Evolutionary conservation across 768 basidiomycete species (phyloP).

Genomic region (Terana coerulea): DNA sequence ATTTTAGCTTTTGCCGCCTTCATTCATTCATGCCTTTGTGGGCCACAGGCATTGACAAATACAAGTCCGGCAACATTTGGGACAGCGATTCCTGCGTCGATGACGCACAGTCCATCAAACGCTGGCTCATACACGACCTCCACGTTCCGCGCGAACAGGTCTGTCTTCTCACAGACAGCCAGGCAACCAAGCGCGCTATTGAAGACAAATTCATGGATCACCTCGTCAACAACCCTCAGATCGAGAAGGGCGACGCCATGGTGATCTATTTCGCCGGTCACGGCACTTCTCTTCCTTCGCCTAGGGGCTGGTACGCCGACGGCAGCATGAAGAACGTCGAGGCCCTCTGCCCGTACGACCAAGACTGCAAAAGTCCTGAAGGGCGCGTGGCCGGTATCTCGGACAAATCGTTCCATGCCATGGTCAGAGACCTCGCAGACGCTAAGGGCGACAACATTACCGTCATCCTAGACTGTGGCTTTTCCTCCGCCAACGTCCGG

Average conservation of each 20-base stretch:
- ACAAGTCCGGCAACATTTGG: slow-evolving; percentile 59
- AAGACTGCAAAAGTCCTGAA: slow-evolving; percentile 45
- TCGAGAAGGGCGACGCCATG: slow-evolving; percentile 60
- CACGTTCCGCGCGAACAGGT: slow-evolving; percentile 58
- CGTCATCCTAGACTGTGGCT: slow-evolving; percentile 63
- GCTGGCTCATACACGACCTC: slow-evolving; percentile 54
- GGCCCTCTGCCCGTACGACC: slow-evolving; percentile 64
- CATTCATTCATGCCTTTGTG: neutral
- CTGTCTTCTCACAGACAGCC: slow-evolving; percentile 48
- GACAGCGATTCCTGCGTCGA: slow-evolving; percentile 63
- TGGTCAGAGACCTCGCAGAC: slow-evolving; percentile 52
- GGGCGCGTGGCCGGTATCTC: slow-evolving; percentile 60
- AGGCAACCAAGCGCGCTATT: slow-evolving; percentile 59
- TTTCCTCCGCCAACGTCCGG: slow-evolving; percentile 38
- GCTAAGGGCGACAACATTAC: slow-evolving; percentile 70
- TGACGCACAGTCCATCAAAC: slow-evolving; percentile 56
- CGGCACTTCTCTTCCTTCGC: slow-evolving; percentile 55
- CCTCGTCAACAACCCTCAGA: slow-evolving; percentile 56
- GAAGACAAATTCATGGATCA: slow-evolving; percentile 60
- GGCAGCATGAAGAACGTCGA: slow-evolving; percentile 44
- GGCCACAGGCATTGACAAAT: slow-evolving; percentile 45
- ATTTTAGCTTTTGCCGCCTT: neutral
- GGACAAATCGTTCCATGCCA: slow-evolving; percentile 59
- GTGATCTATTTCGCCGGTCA: slow-evolving; percentile 75
- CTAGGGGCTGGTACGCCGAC: slow-evolving; percentile 54